These are phyloP conservation scores for Austroboletus novae-zelandiae DNA, from an alignment of 1,284 basidiomycete genomes.

Conservation along the genomic window DNA sequence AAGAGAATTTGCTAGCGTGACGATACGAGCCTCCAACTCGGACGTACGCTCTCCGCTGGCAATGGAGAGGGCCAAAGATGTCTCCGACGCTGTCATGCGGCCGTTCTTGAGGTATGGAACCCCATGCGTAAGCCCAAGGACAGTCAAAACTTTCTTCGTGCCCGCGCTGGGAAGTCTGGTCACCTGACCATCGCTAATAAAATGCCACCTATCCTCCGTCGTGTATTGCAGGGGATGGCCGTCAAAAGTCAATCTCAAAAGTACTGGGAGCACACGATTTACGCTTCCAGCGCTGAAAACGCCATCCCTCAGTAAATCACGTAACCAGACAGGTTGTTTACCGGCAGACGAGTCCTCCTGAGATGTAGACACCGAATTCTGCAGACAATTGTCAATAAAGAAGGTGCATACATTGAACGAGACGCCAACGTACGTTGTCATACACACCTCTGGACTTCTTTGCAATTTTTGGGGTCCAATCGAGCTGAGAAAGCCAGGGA, in stretches of 20 bases:
- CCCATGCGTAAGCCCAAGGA: slow-evolving; percentile 48
- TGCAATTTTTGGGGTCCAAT: slow-evolving; percentile 90
- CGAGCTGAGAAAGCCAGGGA: slow-evolving; percentile 88
- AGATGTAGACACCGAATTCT: slow-evolving; percentile 8
- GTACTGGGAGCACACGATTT: slow-evolving; percentile 71
- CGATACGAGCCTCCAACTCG: slow-evolving; percentile 32
- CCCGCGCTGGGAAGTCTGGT: slow-evolving; percentile 39
- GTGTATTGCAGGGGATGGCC: slow-evolving; percentile 67
- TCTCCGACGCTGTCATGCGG: slow-evolving; percentile 37
- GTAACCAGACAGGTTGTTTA: slow-evolving; percentile 73
- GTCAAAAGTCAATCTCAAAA: slow-evolving; percentile 66
- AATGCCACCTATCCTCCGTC: slow-evolving; percentile 68
- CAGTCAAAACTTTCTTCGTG: slow-evolving; percentile 38
- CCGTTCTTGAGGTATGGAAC: slow-evolving; percentile 40
- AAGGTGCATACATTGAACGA: slow-evolving; percentile 29
- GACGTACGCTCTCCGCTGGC: slow-evolving; percentile 43
- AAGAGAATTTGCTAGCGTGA: slow-evolving; percentile 39
- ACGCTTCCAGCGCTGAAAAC: slow-evolving; percentile 53
- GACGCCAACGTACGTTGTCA: slow-evolving; percentile 45
- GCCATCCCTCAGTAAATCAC: slow-evolving; percentile 49
- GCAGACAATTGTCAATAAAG: slow-evolving; percentile 1
- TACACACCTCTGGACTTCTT: slow-evolving; percentile 67
- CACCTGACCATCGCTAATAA: slow-evolving; percentile 38
- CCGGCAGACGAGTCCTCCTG: background rate
- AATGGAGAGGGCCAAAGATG: slow-evolving; percentile 43